Percentiles rank a stretch among this genome's conserved stretches.
Evolutionary conservation across 1,284 basidiomycete genomes (phyloP).

Genomic region (Polyporus tsugae): DNA sequence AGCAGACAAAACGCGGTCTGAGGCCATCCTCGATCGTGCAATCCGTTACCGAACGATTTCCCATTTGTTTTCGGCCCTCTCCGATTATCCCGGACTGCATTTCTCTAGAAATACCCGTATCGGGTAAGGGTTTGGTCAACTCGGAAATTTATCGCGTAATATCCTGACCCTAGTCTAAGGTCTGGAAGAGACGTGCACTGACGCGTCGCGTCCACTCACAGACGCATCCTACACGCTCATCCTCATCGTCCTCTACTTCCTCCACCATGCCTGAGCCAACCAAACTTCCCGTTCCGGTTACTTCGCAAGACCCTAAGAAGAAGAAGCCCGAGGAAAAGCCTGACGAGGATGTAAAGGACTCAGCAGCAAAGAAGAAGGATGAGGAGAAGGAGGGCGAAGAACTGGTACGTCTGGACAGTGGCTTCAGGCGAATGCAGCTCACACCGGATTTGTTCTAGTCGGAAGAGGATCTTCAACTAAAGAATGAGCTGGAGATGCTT

Average conservation of each 20-base stretch:
- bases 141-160: slow-evolving; percentile 30
- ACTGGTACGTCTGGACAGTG: slow-evolving; percentile 63
- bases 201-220: slow-evolving; percentile 34
- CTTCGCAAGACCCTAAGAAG: slow-evolving; percentile 78
- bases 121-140: background rate
- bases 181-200: slow-evolving; percentile 27
- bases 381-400: slow-evolving; percentile 81
- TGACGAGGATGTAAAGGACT: slow-evolving; percentile 45
- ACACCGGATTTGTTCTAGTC: slow-evolving; percentile 58
- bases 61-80: slow-evolving; percentile 21
- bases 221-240: slow-evolving; percentile 17
- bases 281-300: slow-evolving; percentile 65
- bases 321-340: slow-evolving; percentile 59
- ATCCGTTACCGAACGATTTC: slow-evolving; percentile 12
- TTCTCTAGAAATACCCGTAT: background rate
- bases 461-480: slow-evolving; percentile 95
- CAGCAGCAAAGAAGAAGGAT: slow-evolving; percentile 53
- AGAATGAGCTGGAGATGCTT: slow-evolving; percentile 97
- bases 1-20: slow-evolving; percentile 7
- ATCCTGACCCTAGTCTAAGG: slow-evolving; percentile 24
- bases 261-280: slow-evolving; percentile 62
- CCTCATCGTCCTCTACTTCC: slow-evolving; percentile 14
- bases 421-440: background rate
- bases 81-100: slow-evolving; percentile 16
- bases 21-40: slow-evolving; percentile 32